Evolutionary conservation across 192 early-diverging fungal species (phyloP), one percentile per base, ranked within the genome.

Genomic region (Coemansia sp.): DNA sequence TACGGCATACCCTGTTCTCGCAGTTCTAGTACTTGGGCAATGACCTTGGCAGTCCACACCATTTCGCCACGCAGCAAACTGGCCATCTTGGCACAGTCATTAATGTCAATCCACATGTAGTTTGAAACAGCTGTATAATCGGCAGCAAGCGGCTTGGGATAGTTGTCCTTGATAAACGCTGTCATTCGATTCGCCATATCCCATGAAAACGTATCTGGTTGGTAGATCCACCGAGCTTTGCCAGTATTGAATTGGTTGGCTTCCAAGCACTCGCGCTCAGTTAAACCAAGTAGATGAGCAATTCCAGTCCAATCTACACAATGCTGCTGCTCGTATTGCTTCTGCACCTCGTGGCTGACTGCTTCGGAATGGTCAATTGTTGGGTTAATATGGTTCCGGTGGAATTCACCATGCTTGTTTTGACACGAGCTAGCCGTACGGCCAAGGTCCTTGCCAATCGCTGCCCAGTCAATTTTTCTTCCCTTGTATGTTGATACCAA

Each of bases 41-140:
- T 32, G 8, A 49, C 21, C 39, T 48, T 47, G 2, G 35, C 21
- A 1, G 67, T 69, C 67, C 67, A 62, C 8, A 50, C 32, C 19
- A 69, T 55, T 2, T 56, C 24, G 6, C 67, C 67, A 5, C 15
- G 5, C 32, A 62, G 17, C 59, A 62, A 4, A 21, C 25, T 45
- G 22, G 32, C 21, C 54, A 69, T 62, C 11, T 17, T 38, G 11
- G 29, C 27, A 21, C 67, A 62, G 60, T 69, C 67, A 2, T 56
- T 29, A 1, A 38, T 27, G 9, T 56, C 23, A 12, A 69, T 56
- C 67, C 67, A 69, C 67, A 69, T 43, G 21, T 62, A 69, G 51
- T 69, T 69, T 2, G 67, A 69, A 21, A 69, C 59, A 0, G 67
- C 60, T 4, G 23, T 14, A 25, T 21, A 21, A 21, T 21, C 19